These are phyloP conservation scores for Phanerochaete sordida DNA, from an alignment of 768 basidiomycete genomes.

Conservation along the genomic window DNA sequence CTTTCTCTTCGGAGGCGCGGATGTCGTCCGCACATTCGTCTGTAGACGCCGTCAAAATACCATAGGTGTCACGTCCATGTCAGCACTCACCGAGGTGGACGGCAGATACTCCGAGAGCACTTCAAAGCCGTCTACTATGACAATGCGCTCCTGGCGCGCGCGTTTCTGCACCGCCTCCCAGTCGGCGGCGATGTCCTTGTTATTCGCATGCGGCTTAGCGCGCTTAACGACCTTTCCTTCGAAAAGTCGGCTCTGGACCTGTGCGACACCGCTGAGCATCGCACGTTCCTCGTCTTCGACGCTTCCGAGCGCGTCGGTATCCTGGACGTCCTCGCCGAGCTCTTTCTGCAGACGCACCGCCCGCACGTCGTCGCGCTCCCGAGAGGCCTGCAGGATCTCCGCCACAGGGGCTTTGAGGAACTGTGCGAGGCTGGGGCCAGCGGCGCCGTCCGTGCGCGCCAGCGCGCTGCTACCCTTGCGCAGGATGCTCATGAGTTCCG, in stretches of 20 bases:
- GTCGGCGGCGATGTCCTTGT: conserved; percentile 41
- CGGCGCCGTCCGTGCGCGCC: conserved; percentile 29
- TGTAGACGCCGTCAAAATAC: not conserved
- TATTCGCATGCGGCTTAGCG: conserved; percentile 18
- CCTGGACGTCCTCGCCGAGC: conserved; percentile 19
- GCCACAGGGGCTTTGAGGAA: conserved; percentile 44
- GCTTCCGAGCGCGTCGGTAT: conserved; percentile 31
- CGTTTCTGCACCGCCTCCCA: conserved; percentile 47
- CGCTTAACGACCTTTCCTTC: conserved; percentile 41
- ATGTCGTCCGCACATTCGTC: conserved; percentile 13
- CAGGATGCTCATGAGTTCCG: conserved; percentile 53
- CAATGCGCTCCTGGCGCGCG: conserved; percentile 35
- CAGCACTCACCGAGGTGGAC: conserved; percentile 23
- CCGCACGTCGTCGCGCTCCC: conserved; percentile 37
- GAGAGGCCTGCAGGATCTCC: conserved; percentile 45
- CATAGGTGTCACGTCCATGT: too few relatives aligned
- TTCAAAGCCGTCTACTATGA: conserved; percentile 35
- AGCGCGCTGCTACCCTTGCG: conserved; percentile 57
- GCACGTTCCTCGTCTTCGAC: conserved; percentile 52
- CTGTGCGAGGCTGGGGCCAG: conserved; percentile 36
- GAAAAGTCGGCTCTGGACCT: conserved; percentile 55
- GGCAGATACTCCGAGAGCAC: conserved; percentile 29
- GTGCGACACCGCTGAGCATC: conserved; percentile 53
- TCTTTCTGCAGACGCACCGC: conserved; percentile 45
- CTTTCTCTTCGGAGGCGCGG: conserved; percentile 28